Evolutionary conservation across 805 yeast genomes (phyloP), one percentile per base, ranked within the genome.

Genomic region (Ogataea saltuana): DNA sequence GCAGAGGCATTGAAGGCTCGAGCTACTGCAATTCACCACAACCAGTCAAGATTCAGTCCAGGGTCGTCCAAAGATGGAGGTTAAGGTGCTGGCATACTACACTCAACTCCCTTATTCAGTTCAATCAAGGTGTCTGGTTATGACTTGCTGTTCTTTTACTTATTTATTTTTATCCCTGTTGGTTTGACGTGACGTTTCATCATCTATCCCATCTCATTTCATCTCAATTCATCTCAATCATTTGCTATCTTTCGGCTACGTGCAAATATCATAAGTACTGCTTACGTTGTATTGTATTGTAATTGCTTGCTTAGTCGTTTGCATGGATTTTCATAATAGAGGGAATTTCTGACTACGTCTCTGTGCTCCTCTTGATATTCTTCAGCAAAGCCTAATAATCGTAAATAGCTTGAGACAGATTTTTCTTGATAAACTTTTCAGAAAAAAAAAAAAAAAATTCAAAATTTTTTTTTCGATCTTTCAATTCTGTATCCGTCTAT

Each of bases 1-100:
- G 91, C 91, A 0, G 91, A 85, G 58, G 89, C 88, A 2, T 69
- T 85, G 54, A 85, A 83, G 58, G 75, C 81, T 23, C 74, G 89
- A 56, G 81, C 83, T 4, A 70, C 76, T 12, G 52, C 59, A 16
- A 67, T 69, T 40, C 63, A 59, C 45, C 50, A 52, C 33, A 44
- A 38, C 39, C 51, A 52, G 39, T 47, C 53, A 35, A 29, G 45
- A 19, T 48, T 55, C 42, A 54, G 51, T 49, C 54, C 55, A n/a
- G 34, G 39, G n/a, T 43, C 51, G 22, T 33, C 43, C 11, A 33
- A 43, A 27, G 49, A 40, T 6, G 37, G 29, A 16, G 9, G 8
- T n/a, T 39, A 10, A 23, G 17, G 23, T 11, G 17, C 26, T 22
- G 10, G 26, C 26, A 8, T 22, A 22, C 26, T 22, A 11, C 26